These are phyloP conservation scores for Mycena crocata DNA, from an alignment of 768 basidiomycete species.

Conservation along the genomic window DNA sequence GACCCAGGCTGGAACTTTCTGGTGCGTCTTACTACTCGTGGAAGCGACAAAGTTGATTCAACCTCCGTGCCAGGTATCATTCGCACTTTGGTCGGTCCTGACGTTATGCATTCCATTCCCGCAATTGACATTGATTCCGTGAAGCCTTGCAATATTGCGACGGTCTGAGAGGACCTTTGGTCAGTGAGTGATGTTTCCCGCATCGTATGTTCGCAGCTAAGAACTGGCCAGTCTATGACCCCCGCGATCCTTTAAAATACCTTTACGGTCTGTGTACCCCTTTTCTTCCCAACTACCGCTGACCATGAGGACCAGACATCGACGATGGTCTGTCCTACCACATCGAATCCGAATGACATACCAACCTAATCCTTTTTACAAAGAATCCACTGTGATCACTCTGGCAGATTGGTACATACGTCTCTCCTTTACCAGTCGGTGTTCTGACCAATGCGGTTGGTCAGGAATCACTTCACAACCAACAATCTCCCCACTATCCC, in stretches of 20 bases:
- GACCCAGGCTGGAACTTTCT: slow-evolving; percentile 50
- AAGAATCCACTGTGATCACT: slow-evolving; percentile 51
- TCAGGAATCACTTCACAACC: slow-evolving; percentile 19
- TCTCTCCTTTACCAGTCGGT: background rate
- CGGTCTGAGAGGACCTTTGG: background rate
- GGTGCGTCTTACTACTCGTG: slow-evolving; percentile 53
- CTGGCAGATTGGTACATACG: slow-evolving; percentile 52
- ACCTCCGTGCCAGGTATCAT: slow-evolving; percentile 45
- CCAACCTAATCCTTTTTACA: background rate
- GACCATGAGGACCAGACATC: background rate
- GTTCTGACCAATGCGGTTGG: background rate
- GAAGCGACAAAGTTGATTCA: slow-evolving; percentile 49
- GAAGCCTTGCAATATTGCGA: slow-evolving; percentile 5
- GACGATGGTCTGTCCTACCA: slow-evolving; percentile 5
- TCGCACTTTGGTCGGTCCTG: slow-evolving; percentile 40
- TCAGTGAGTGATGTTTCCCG: background rate
- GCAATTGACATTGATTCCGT: background rate
- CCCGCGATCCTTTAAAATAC: background rate
- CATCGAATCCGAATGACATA: background rate
- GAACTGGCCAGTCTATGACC: slow-evolving; percentile 6
- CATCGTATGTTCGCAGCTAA: background rate
- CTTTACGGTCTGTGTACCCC: background rate
- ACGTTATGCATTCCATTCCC: background rate
- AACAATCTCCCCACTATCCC: slow-evolving; percentile 25
- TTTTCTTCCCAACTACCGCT: background rate